Evolutionary conservation across 129 eudicot genomes (phyloP).

Genomic region (Artemisia argyi): DNA sequence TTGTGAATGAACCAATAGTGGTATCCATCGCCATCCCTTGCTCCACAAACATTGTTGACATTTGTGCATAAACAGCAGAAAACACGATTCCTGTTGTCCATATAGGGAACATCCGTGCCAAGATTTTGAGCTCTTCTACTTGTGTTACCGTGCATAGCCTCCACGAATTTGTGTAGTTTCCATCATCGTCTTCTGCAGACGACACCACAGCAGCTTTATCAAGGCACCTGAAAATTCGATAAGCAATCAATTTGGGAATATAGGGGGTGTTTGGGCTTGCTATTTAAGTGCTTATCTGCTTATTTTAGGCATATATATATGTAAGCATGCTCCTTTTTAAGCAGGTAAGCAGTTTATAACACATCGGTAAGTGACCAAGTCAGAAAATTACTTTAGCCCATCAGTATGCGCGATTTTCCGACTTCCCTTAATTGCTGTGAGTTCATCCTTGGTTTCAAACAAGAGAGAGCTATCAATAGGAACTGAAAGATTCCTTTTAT

Average conservation of each 20-base stretch:
- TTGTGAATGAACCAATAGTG: slow-evolving; percentile 32
- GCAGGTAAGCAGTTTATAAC: too few relatives aligned
- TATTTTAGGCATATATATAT: too few relatives aligned
- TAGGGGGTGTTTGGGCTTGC: neutral
- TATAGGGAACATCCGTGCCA: neutral
- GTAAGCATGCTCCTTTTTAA: too few relatives aligned
- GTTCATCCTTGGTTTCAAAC: neutral
- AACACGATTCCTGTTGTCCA: neutral
- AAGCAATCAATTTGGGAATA: neutral
- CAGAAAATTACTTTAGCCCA: slow-evolving; percentile 16
- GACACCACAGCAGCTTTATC: slow-evolving; percentile 49
- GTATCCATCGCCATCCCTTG: slow-evolving; percentile 53
- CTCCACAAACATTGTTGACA: slow-evolving; percentile 50
- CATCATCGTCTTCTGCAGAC: slow-evolving; percentile 6
- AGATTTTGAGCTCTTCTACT: neutral
- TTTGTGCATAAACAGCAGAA: slow-evolving; percentile 33
- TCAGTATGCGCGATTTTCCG: slow-evolving; percentile 32
- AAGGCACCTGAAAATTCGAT: slow-evolving; percentile 32
- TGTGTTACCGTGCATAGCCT: neutral
- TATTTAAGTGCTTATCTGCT: too few relatives aligned
- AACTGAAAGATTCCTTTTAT: slow-evolving; percentile 27
- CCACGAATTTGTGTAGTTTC: neutral
- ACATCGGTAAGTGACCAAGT: neutral
- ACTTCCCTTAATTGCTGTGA: slow-evolving; percentile 21
- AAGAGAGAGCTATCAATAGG: slow-evolving; percentile 27